Evolutionary conservation across 257 asterid species (phyloP).

Genomic region (Mentha longifolia): DNA sequence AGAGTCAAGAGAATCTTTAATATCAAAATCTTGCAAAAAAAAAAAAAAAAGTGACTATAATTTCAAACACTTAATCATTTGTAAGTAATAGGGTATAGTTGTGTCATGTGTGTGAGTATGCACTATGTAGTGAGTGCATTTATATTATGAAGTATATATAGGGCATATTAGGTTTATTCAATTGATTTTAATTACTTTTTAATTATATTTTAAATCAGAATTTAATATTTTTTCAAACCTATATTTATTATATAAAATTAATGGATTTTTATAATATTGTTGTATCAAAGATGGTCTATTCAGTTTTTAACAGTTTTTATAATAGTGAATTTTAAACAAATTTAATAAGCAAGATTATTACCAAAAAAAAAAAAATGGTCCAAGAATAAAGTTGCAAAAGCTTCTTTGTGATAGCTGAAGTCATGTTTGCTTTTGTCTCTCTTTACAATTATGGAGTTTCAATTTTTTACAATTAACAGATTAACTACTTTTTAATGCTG

Average conservation of each 20-base stretch:
- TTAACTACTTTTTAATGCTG: neutral
- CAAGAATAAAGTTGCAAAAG: slow-evolving; percentile 47
- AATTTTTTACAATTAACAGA: slow-evolving; percentile 24
- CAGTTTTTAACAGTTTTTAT: too few relatives aligned
- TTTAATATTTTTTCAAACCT: too few relatives aligned
- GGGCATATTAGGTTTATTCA: too few relatives aligned
- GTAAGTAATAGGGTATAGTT: neutral
- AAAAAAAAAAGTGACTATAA: neutral
- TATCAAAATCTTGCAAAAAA: slow-evolving; percentile 40
- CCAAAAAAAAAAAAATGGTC: too few relatives aligned
- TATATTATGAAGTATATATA: too few relatives aligned
- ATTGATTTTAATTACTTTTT: too few relatives aligned
- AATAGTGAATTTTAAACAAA: too few relatives aligned
- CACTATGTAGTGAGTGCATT: neutral
- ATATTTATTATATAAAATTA: too few relatives aligned
- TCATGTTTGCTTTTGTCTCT: slow-evolving; percentile 41
- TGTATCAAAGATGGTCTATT: too few relatives aligned
- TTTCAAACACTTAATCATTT: slow-evolving; percentile 42
- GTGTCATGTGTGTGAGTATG: neutral
- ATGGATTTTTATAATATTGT: too few relatives aligned
- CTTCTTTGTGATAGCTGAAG: slow-evolving; percentile 45
- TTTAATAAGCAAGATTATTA: too few relatives aligned
- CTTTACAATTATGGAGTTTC: slow-evolving; percentile 35
- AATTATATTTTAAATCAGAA: too few relatives aligned
- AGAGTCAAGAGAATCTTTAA: slow-evolving; percentile 57